Evolutionary conservation across 1,139 yeast species (phyloP), one percentile per base, ranked within the genome.

Genomic region (Arxiozyma slooffiae): DNA sequence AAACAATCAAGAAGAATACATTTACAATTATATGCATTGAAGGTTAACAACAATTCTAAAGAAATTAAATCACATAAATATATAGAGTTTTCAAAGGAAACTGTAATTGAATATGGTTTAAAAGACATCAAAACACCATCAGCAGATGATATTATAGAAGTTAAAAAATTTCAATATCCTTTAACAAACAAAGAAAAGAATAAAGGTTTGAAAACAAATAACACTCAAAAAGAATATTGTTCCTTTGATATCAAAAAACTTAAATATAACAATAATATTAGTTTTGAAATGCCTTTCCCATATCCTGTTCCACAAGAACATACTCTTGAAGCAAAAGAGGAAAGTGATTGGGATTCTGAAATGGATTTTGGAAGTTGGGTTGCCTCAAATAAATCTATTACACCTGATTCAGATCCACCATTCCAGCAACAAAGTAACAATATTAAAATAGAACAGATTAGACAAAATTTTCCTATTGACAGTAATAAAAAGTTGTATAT

Each of bases 1-100:
- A 42, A 42, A 20, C 45, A 42, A 34, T 34, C 45, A 20, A 42
- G 39, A 42, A 42, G 45, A 42, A 42, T 42, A n/a, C 45, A 42
- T 20, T 21, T 42, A 34, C 45, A 42, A 42, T 42, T 42, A 30
- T 42, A 42, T 42, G 45, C 45, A 20, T 34, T 42, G 18, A 34
- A 42, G 34, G 26, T 42, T 20, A 42, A 42, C 20, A 42, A 42
- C 8, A 42, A 42, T 20, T 42, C 45, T 1, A 42, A 42, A 34
- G 45, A 42, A 20, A 42, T 42, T 20, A 42, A 34, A 34, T 42
- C 45, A 42, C 45, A 42, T 30, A 42, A 42, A 34, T 42, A 42
- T 34, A 24, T 42, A 14, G 36, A 17, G n/a, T 42, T 42, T 17
- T 34, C 45, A 9, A 42, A 21, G 22, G 38, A 42, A 17, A 20